Base-by-base conservation (phyloP, 768 basidiomycete species). In the Psilocybe cubensis region DNA sequence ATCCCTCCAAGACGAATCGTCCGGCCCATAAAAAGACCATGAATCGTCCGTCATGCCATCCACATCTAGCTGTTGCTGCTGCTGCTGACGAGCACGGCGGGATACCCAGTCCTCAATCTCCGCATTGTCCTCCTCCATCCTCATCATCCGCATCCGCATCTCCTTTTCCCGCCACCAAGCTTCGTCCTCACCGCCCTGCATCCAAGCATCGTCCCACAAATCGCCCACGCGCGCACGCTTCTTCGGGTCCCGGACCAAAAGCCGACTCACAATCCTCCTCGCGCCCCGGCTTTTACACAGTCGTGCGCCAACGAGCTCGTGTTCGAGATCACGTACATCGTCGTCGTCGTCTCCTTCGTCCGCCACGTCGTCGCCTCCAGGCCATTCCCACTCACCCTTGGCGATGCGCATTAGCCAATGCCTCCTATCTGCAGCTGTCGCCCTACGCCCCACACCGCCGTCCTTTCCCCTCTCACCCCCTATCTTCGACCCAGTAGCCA, bases 391-490 rank as follows among this genome's bases (percentile, higher is more conserved):
- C 67, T 92, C 88, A 42, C 87, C 89, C 66, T 84, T 82, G 12
- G 92, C 93, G 64, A 96, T 94, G 50, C 83, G 79, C 77, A 93
- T 84, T 62, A 95, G 74, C 79, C 88, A 86, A 50, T 75, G 76
- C 59, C 84, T 70, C 61, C 82, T 72, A 68, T 79, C 75, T 45
- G 72, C 67, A 54, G 73, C 58, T 56, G 70, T 66, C 53, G 60
- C 60, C 59, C 44, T 38, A 23, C 28, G 40, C 20, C 64, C 62
- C 40, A 62, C 70, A 44, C 56, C 61, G 41, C 60, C 67, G 25
- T 56, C 71, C 42, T 61, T 68, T 20, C 60, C 70, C 7, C 69
- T 65, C 58, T 72, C 70, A 24, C 72, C 68, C 35, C 84, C 71
- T 83, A 89, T 56, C 61, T 57, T 63, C 45, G 49, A 53, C 20